Base-by-base conservation (phyloP, 1,284 basidiomycete genomes). In the Melampsora americana region DNA sequence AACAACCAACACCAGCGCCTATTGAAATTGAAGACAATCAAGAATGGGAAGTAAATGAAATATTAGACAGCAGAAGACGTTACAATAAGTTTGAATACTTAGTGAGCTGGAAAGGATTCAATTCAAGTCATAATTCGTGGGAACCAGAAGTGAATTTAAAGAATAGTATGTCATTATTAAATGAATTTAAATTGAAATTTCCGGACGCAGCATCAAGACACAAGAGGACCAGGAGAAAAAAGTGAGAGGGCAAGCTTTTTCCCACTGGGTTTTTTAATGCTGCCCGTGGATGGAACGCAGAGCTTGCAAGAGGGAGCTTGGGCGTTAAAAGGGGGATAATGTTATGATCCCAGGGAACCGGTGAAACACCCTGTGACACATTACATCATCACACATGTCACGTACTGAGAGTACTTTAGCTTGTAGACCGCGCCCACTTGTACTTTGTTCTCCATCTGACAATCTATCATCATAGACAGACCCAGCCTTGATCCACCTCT, bases 21-120 rank as follows among this genome's bases (percentile, higher is more conserved):
- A 32, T 32, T 16, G 3, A 16, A 23, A 61, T 18, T 28, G 14
- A 20, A 61, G 12, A 16, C 11, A 61, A 26, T 12, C 9, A 61
- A 23, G 32, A 61, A n/a, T 16, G 26, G 16, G 23, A 16, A 26
- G 14, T 20, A 14, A 3, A 9, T 26, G 26, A 32, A 61, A 26
- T 23, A 4, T 26, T 16, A 61, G 12, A 26, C 3, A n/a, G 26
- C n/a, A 11, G 59, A 61, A 23, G 12, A 28, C 7, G 60, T 1
- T 30, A 30, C 11, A 26, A 23, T 5, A 60, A 81, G 5, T 28
- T 39, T 7, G 2, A 62, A 30, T 28, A 62, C n/a, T 28, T 62
- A 18, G 60, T 62, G 2, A 5, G 16, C 4, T 62, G 60, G 26
- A 23, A 28, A 5, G 60, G 60, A 20, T 62, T 62, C 26, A 39